Evolutionary conservation across 2,329 filamentous ascomycete genomes (phyloP), one percentile per base, ranked within the genome.

Genomic region (Coniochaeta sp.): DNA sequence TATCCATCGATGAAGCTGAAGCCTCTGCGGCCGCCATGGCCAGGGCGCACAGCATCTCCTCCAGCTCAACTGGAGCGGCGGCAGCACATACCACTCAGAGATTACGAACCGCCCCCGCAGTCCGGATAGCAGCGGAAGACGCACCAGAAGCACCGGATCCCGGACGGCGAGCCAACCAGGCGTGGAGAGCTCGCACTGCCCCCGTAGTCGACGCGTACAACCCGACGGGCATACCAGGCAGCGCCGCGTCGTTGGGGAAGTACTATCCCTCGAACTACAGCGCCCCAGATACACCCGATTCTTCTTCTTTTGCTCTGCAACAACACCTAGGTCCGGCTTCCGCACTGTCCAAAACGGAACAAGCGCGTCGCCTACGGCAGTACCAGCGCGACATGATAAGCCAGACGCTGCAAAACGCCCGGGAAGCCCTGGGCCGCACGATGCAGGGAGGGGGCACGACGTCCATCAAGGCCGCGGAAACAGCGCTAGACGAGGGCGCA

Each of bases 371-470:
- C 61, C 64, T 86, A 40, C 78, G 81, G 65, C 81, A 86, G 64
- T 87, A 86, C 64, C 81, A 86, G 65, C 75, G 81, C 56, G 82
- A 86, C 60, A 85, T 86, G 83, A 79, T 85, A 55, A 78, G 80
- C 1, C 83, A 86, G 66, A 81, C 83, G 8, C 74, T 76, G 28
- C 71, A 81, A 63, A 81, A 80, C 7, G 71, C 76, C 55, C 66
- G 61, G 47, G 68, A 62, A 12, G 62, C 67, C 36, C 22, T 65
- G 24, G 56, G 63, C 34, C 47, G 47, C 24, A 28, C 22, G 16
- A 26, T 52, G 47, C 47, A 52, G 14, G n/a, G n/a, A n/a, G n/a
- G n/a, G n/a, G n/a, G 47, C 22, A 71, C 59, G 74, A 75, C 36
- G 66, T 76, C 2, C 74, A 74, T 22, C 73, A 79, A 47, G 69